A percentile compares a stretch with the other conserved stretches of the same genome.
phyloP scores from a whole-genome alignment of 2,329 filamentous ascomycete species.

The Colletotrichum salicis region DNA sequence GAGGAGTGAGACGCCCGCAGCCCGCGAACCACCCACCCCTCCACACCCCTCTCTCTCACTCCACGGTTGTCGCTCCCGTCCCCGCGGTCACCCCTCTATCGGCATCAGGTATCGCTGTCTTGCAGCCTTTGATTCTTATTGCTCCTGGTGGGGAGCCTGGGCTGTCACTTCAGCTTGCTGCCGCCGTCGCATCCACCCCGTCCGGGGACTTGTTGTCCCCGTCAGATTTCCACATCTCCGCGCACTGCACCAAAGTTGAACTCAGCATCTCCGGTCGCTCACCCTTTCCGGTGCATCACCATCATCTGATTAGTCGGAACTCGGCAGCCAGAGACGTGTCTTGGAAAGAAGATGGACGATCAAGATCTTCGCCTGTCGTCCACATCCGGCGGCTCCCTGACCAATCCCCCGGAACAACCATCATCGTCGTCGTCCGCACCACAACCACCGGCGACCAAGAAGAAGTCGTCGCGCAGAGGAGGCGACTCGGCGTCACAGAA shows the following conservation, averaged over 20 bases:
- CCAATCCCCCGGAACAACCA: neutral
- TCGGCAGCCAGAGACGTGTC: too few relatives aligned
- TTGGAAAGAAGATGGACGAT: constrained; percentile 18
- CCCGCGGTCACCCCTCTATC: neutral
- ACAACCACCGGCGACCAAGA: constrained; percentile 40
- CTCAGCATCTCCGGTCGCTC: constrained; percentile 19
- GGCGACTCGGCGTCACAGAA: constrained; percentile 66
- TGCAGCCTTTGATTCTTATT: neutral
- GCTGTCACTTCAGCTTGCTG: neutral
- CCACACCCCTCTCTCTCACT: constrained; percentile 2
- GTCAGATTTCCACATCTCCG: constrained; percentile 31
- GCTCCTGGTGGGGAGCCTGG: constrained; percentile 12
- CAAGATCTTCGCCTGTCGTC: constrained; percentile 7
- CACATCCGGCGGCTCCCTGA: constrained; percentile 3
- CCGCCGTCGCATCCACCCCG: constrained; percentile 14
- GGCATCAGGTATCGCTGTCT: neutral
- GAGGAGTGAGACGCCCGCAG: constrained; percentile 14
- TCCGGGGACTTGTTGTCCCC: constrained; percentile 2
- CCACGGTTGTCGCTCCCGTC: neutral
- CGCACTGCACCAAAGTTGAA: constrained; percentile 4
- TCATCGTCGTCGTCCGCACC: constrained; percentile 8
- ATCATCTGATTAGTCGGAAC: neutral
- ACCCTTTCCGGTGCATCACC: neutral
- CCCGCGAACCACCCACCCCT: neutral
- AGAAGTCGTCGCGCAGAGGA: constrained; percentile 64